Evolutionary conservation across 140 eudicot species (phyloP).

Genomic region (Artemisia princeps): DNA sequence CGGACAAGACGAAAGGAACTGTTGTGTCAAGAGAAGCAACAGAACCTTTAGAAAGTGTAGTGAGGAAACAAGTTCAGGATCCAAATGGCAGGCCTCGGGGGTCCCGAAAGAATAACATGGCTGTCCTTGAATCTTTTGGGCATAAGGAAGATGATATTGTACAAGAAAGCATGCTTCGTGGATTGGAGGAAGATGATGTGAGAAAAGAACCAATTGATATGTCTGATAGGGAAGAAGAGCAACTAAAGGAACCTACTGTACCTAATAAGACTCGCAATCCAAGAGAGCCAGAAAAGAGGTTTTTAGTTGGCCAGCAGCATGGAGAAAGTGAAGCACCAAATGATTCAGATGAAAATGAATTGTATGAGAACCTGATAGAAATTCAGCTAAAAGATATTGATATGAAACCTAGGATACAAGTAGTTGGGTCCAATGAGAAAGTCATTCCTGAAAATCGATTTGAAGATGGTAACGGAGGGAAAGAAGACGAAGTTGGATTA

Average conservation of each 20-base stretch:
- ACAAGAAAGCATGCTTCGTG: slow-evolving; percentile 30
- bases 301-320: slow-evolving; percentile 23
- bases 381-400: slow-evolving; percentile 39
- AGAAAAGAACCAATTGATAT: slow-evolving; percentile 24
- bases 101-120: slow-evolving; percentile 8
- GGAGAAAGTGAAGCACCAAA: slow-evolving; percentile 27
- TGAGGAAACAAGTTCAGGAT: neutral
- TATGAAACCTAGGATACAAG: slow-evolving; percentile 14
- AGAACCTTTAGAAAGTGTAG: neutral
- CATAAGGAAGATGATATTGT: slow-evolving; percentile 26
- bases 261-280: slow-evolving; percentile 18
- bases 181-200: slow-evolving; percentile 22
- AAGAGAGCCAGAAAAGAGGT: slow-evolving; percentile 21
- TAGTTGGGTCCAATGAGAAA: slow-evolving; percentile 4
- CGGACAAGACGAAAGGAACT: neutral
- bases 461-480: slow-evolving; percentile 17
- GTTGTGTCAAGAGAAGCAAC: neutral
- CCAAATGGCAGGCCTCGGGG: slow-evolving; percentile 19
- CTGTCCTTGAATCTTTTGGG: slow-evolving; percentile 22
- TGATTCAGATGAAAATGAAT: slow-evolving; percentile 33
- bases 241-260: slow-evolving; percentile 28
- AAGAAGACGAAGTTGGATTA: slow-evolving; percentile 23
- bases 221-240: slow-evolving; percentile 27
- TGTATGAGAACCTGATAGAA: slow-evolving; percentile 31
- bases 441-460: slow-evolving; percentile 21